Conservation (phyloP, 257 asterid genomes). For the Solanum chmielewskii region DNA sequence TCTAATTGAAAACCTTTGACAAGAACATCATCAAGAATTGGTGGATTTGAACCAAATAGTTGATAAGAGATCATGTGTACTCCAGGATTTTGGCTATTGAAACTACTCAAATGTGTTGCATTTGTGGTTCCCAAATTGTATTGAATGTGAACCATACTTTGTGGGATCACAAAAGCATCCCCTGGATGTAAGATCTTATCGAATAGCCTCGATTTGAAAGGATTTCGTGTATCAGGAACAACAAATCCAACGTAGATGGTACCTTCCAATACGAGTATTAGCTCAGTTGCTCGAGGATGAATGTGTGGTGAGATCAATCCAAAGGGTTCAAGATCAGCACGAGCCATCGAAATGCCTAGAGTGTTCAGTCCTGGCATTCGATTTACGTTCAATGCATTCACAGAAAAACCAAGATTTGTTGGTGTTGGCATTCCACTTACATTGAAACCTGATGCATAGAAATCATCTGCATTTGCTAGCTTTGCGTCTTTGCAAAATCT, state of each 20-base stretch:
- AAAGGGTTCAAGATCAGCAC: not conserved
- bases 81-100: constrained; percentile 5
- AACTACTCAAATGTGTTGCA: not conserved
- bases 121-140: not conserved
- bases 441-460: not conserved
- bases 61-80: not conserved
- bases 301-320: not conserved
- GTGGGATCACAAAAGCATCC: not conserved
- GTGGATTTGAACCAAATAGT: not conserved
- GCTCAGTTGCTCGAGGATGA: not conserved
- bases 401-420: not conserved
- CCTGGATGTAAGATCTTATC: not conserved
- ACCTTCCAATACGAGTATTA: not conserved
- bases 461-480: not conserved
- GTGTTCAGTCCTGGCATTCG: constrained; percentile 3
- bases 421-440: not conserved
- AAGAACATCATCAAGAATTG: constrained; percentile 1
- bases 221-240: not conserved
- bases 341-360: not conserved
- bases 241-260: not conserved
- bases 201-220: not conserved
- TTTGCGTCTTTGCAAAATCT: not conserved
- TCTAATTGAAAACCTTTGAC: not conserved
- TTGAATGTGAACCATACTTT: not conserved
- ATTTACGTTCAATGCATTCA: not conserved